Conservation (phyloP, 441 rosid genomes). For the Gossypium davidsonii region DNA sequence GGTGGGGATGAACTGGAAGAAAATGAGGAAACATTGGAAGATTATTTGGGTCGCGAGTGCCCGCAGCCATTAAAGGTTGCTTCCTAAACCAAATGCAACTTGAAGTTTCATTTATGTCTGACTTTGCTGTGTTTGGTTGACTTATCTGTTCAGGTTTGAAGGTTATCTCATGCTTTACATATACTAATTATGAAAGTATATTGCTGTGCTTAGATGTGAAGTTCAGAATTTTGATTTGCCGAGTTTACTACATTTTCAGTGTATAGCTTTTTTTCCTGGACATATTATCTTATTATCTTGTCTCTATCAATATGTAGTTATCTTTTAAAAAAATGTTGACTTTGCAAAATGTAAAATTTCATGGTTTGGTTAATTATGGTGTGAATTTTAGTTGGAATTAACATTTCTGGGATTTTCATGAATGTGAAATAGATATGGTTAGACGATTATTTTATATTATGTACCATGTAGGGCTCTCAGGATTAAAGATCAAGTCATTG, state of each 20-base stretch:
- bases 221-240: not conserved
- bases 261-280: not conserved
- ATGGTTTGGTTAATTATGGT: not conserved
- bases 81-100: constrained; percentile 1
- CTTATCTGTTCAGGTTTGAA: not conserved
- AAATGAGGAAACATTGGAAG: constrained; percentile 61
- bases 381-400: not conserved
- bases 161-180: not conserved
- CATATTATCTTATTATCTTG: not conserved
- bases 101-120: not conserved
- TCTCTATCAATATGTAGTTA: not conserved
- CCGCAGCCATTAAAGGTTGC: constrained; percentile 68
- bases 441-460: not conserved
- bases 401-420: not conserved
- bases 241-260: not conserved
- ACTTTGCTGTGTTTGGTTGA: not conserved
- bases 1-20: constrained; percentile 90
- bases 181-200: not conserved
- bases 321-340: not conserved
- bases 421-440: not conserved
- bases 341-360: not conserved
- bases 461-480: not conserved
- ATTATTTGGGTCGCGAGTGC: constrained; percentile 54
- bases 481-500: constrained; percentile 2
- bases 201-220: not conserved